These are phyloP conservation scores for Odontarrhena argentea DNA, from an alignment of 345 rosid genomes.

Conservation along the genomic window DNA sequence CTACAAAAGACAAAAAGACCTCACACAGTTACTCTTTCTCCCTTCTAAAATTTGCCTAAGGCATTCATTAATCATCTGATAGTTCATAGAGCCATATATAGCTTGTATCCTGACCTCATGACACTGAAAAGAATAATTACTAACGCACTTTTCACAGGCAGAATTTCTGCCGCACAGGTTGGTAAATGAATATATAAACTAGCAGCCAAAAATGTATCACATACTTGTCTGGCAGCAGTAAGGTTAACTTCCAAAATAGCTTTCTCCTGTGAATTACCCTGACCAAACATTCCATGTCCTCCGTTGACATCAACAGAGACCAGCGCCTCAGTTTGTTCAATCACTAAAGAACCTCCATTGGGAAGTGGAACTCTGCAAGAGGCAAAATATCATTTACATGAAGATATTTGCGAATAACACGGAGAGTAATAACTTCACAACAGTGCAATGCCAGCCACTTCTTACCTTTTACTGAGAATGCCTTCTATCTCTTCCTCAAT, in stretches of 20 bases:
- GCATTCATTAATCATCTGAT: conserved; percentile 20
- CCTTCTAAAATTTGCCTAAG: neutral
- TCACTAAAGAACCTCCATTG: conserved; percentile 91
- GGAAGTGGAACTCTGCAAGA: conserved; percentile 77
- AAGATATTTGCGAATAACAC: conserved; percentile 15
- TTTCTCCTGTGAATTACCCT: conserved; percentile 84
- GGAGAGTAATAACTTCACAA: conserved; percentile 20
- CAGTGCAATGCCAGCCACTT: neutral
- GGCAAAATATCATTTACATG: conserved; percentile 21
- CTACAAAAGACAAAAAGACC: conserved; percentile 15
- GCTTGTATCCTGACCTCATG: conserved; percentile 13
- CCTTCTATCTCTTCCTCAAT: conserved; percentile 85
- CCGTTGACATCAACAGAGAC: conserved; percentile 98
- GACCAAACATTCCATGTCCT: conserved; percentile 94
- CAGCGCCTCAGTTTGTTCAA: conserved; percentile 98
- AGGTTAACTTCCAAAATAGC: conserved; percentile 94
- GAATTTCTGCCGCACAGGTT: conserved; percentile 6
- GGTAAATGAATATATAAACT: neutral
- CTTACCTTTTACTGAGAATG: conserved; percentile 91
- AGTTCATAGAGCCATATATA: neutral
- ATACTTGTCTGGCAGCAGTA: conserved; percentile 89
- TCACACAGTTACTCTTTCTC: conserved; percentile 23
- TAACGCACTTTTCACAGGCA: neutral
- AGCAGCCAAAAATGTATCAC: conserved; percentile 36
- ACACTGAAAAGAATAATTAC: conserved; percentile 6